phyloP scores from a whole-genome alignment of 495 filamentous ascomycete genomes.

The Penicillium longicatenatum region DNA sequence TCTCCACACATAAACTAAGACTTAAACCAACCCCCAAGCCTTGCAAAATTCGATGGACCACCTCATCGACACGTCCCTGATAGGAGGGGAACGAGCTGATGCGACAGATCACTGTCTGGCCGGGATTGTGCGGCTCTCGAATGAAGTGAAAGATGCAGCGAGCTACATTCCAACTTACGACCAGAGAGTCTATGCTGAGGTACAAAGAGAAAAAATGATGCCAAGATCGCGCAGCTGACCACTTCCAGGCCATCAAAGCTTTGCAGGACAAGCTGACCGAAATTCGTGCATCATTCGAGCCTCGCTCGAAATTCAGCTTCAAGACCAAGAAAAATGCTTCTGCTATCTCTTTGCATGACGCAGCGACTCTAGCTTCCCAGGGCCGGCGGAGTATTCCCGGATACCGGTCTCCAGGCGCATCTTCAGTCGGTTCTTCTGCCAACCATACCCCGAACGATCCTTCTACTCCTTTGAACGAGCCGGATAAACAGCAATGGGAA shows the following conservation, averaged over 20 bases:
- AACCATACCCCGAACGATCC: constrained; percentile 55
- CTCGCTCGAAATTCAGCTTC: constrained; percentile 73
- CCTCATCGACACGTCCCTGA: constrained; percentile 50
- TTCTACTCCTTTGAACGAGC: constrained; percentile 51
- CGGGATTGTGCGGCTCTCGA: constrained; percentile 65
- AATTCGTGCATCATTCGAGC: constrained; percentile 57
- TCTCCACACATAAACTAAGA: not conserved
- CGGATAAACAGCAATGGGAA: constrained; percentile 38
- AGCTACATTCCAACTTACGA: constrained; percentile 75
- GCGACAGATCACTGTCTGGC: constrained; percentile 69
- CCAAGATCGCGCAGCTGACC: not conserved
- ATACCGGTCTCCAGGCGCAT: constrained; percentile 43
- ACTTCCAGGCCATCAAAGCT: constrained; percentile 63
- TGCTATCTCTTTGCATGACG: constrained; percentile 58
- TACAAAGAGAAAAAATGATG: constrained; percentile 28
- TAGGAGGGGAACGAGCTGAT: constrained; percentile 60
- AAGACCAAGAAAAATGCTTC: constrained; percentile 63
- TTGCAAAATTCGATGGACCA: constrained; percentile 63
- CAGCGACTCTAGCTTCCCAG: constrained; percentile 51
- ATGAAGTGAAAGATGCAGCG: constrained; percentile 68
- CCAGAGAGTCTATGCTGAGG: constrained; percentile 72
- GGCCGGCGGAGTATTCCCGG: constrained; percentile 46
- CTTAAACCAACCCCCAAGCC: constrained; percentile 33
- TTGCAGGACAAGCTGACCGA: constrained; percentile 66
- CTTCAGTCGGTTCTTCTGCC: constrained; percentile 52